Base-by-base conservation (phyloP, 2,329 filamentous ascomycete genomes). In the Monilinia polystroma region DNA sequence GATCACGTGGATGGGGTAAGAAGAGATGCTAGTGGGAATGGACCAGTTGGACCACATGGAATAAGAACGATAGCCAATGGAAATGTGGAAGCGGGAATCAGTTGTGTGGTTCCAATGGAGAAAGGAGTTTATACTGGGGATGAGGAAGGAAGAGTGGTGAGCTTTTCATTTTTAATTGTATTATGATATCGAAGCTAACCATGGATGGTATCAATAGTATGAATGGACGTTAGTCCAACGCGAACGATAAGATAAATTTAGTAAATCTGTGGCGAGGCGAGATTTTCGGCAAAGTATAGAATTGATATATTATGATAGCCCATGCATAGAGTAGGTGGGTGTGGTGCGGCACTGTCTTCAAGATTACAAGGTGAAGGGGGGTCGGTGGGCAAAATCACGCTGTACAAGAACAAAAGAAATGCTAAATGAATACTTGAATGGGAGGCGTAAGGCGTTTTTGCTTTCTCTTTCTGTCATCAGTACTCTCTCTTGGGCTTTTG, bases 81-180 rank as follows among this genome's bases (percentile, higher is more conserved):
- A 6, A 87, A 86, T 70, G 81, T 82, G 0, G 84, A 85, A 56
- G 88, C 90, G 2, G 88, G 89, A 0, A 93, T 98, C 68, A 96
- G 91, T 49, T 96, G 91, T 75, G 90, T 99, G 63, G 83, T 91
- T 66, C 90, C 94, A 3, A 90, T 93, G 84, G 87, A 91, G 64
- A 88, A 90, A 70, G 85, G 89, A 69, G 88, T 98, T 12, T 98
- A 97, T 78, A 97, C 93, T 0, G 95, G 94, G 3, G 95, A 98
- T 80, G 95, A 98, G 70, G 90, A 93, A 70, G 95, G 95, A 41
- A 85, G 89, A 81, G 94, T 99, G 78, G 91, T 95, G 76, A 85
- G 88, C 62, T 41, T 47, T 57, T 58, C 51, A 26, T 68, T 26
- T 45, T 49, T 63, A 45, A 20, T 47, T 3, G 14, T 51, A 8